Conservation (phyloP, 495 filamentous ascomycete genomes). For the Recurvomyces mirabilis region DNA sequence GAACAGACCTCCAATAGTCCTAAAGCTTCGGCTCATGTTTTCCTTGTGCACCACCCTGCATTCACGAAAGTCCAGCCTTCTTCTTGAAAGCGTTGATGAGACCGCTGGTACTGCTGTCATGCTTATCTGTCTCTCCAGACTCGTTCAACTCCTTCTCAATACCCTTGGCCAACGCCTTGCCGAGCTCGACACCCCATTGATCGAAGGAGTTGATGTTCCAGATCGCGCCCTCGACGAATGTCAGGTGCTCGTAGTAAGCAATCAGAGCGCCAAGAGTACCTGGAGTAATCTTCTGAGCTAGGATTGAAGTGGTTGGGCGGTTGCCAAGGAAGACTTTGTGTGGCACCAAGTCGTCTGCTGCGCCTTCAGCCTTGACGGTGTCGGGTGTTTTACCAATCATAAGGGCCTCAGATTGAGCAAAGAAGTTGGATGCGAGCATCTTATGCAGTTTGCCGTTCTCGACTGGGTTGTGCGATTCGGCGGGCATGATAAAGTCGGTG, state of each 20-base stretch:
- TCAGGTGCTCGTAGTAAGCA: slow-evolving; percentile 96
- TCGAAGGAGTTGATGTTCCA: slow-evolving; percentile 99
- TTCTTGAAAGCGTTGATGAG: slow-evolving; percentile 78
- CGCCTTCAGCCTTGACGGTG: slow-evolving; percentile 79
- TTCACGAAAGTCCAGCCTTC: slow-evolving; percentile 32
- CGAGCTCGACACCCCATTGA: slow-evolving; percentile 98
- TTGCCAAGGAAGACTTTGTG: slow-evolving; percentile 99
- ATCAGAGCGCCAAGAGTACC: slow-evolving; percentile 88
- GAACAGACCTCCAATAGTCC: too few relatives aligned
- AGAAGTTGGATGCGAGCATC: slow-evolving; percentile 98
- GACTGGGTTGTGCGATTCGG: slow-evolving; percentile 91
- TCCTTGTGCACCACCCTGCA: not conserved
- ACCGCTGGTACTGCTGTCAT: slow-evolving; percentile 80
- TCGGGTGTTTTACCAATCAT: slow-evolving; percentile 96
- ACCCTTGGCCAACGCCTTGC: slow-evolving; percentile 81
- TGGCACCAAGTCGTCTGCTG: slow-evolving; percentile 71
- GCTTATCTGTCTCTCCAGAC: slow-evolving; percentile 50
- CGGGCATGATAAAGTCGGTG: slow-evolving; percentile 92
- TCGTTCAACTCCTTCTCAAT: slow-evolving; percentile 50
- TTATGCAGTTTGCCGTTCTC: slow-evolving; percentile 87
- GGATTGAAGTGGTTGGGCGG: slow-evolving; percentile 87
- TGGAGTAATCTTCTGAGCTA: slow-evolving; percentile 90
- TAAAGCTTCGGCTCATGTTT: too few relatives aligned
- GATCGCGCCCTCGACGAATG: slow-evolving; percentile 91
- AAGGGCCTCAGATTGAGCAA: slow-evolving; percentile 91